Evolutionary conservation across 2,329 filamentous ascomycete genomes (phyloP), one percentile per base, ranked within the genome.

Genomic region (Colletotrichum salicis): DNA sequence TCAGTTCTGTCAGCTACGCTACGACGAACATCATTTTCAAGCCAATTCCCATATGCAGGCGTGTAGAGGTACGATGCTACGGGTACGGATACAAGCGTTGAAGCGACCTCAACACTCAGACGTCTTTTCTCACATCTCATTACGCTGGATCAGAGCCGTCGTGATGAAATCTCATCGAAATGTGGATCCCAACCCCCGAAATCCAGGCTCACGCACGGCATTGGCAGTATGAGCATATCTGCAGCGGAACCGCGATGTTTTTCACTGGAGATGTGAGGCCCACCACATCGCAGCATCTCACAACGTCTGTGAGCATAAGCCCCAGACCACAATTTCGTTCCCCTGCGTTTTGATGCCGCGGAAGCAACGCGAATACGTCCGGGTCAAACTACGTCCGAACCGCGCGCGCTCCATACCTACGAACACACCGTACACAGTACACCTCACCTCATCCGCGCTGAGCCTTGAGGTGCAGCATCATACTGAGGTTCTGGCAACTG

Each of bases 381-480:
- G 55, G 45, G 24, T 55, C 48, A 45, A 55, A n/a, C 48, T 67
- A 63, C 65, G 65, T 62, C 58, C 51, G 51, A 63, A 55, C 33
- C 48, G 35, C 58, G 24, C 15, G 13, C 51, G 5, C 48, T 15
- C 58, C 58, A 12, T 6, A 6, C n/a, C 45, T 31, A 7, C 19
- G 12, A 54, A 22, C 19, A 41, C 37, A 41, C 19, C 3, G 15
- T 41, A 41, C 37, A 41, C 19, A 8, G 15, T 41, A 41, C 37
- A 41, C 15, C 37, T 41, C 37, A 41, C 13, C 37, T 41, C 37
- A 41, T 41, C 37, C 15, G 6, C 37, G 13, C 37, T 19, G 37
- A 41, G 37, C 37, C 37, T 41, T 19, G 15, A 19, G 37, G 37
- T 19, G 37, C 37, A 41, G 15, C 19, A 41, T 6, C 13, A 19